phyloP scores from a whole-genome alignment of 2,329 filamentous ascomycete genomes.

The Hypomyces rosellus region DNA sequence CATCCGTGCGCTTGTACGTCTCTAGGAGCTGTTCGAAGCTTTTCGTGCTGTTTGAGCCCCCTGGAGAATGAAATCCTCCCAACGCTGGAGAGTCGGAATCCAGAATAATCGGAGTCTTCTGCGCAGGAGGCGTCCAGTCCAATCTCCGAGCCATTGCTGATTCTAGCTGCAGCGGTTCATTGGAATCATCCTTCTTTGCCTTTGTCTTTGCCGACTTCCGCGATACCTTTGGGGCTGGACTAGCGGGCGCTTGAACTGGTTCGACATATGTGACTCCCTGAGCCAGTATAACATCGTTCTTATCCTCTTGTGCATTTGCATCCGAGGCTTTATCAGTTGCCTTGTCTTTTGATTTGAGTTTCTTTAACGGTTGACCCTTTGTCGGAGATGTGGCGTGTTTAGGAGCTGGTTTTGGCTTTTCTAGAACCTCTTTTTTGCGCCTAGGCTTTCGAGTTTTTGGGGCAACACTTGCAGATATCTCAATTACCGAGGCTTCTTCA shows the following conservation, averaged over 20 bases:
- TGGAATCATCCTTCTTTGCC: conserved; percentile 16
- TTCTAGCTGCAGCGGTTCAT: conserved; percentile 35
- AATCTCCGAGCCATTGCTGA: conserved; percentile 48
- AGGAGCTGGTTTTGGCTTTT: conserved; percentile 10
- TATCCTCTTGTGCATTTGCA: neutral
- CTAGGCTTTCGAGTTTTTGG: conserved; percentile 15
- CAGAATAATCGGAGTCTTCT: conserved; percentile 26
- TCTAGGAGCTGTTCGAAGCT: conserved; percentile 40
- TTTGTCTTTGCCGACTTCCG: conserved; percentile 14
- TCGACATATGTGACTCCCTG: neutral
- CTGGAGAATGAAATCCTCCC: conserved; percentile 10
- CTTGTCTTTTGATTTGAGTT: conserved; percentile 21
- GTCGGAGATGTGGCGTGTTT: conserved; percentile 12
- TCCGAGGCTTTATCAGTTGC: neutral
- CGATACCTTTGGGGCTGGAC: conserved; percentile 6
- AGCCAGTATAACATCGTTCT: neutral
- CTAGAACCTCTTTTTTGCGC: conserved; percentile 12
- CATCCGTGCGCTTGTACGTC: conserved; percentile 33
- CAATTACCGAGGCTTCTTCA: conserved; percentile 14
- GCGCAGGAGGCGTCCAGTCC: conserved; percentile 63
- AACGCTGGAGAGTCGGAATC: conserved; percentile 26
- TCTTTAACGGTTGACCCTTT: conserved; percentile 31
- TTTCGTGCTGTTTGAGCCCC: conserved; percentile 14
- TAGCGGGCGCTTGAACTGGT: neutral
- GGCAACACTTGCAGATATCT: conserved; percentile 14